These are phyloP conservation scores for Puccinia novopanici DNA, from an alignment of 1,284 basidiomycete species.

Conservation along the genomic window DNA sequence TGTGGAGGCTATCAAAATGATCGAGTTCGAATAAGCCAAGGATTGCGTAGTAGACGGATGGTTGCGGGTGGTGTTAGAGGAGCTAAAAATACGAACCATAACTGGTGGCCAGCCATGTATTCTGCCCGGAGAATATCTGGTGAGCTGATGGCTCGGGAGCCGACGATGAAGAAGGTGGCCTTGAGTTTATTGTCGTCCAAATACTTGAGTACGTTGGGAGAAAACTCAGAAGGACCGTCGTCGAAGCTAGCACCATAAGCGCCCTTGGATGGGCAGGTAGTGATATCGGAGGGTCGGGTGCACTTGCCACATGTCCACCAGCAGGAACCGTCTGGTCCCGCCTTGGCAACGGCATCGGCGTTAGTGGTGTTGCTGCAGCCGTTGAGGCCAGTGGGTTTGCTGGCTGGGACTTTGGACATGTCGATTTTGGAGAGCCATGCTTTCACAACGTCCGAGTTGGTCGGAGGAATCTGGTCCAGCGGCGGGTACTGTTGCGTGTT, in stretches of 20 bases:
- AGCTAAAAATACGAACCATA: conserved; percentile 64
- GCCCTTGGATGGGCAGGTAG: conserved; percentile 73
- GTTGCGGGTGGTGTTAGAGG: background rate
- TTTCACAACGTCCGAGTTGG: conserved; percentile 70
- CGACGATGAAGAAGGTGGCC: conserved; percentile 89
- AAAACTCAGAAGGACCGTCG: conserved; percentile 72
- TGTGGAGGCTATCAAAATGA: conserved; percentile 55
- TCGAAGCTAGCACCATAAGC: conserved; percentile 68
- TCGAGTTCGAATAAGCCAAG: conserved; percentile 56
- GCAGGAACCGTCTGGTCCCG: conserved; percentile 68
- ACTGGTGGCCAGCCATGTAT: conserved; percentile 66
- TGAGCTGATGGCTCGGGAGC: conserved; percentile 80
- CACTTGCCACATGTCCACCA: conserved; percentile 86
- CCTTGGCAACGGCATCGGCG: conserved; percentile 67
- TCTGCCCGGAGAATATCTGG: conserved; percentile 77
- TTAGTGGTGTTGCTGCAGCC: conserved; percentile 70
- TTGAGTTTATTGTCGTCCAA: conserved; percentile 69
- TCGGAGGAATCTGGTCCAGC: conserved; percentile 70
- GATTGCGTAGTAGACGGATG: background rate
- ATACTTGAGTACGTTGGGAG: conserved; percentile 72
- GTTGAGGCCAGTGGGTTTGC: conserved; percentile 63
- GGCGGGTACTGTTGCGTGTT: conserved; percentile 66
- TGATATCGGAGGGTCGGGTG: conserved; percentile 72
- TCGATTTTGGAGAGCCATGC: conserved; percentile 73
- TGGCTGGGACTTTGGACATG: conserved; percentile 67